Evolutionary conservation across 1,284 basidiomycete genomes (phyloP), one percentile per base, ranked within the genome.

Genomic region (Termitomyces sp.): DNA sequence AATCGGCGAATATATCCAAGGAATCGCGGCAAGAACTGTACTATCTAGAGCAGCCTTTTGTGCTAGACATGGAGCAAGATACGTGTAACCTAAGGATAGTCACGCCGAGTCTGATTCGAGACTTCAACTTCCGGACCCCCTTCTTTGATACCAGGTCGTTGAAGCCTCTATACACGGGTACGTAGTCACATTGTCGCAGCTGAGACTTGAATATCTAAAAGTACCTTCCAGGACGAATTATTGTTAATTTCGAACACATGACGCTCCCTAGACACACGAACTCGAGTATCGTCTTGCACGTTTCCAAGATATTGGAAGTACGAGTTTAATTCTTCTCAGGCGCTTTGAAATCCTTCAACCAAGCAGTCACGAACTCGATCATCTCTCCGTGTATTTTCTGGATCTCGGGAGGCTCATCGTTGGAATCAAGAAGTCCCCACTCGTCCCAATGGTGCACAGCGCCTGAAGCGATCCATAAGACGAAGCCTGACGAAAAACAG

Each of bases 361-460:
- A 98, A 41, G 77, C 78, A 54, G 70, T 72, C 19, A 97, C 91
- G 65, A 97, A 97, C 13, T 68, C 72, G 38, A 93, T 79, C 76
- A 88, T 89, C 65, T 94, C 84, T 38, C 71, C 68, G 61, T 98
- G 95, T 44, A 97, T 88, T 61, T 83, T 78, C 54, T 78, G 76
- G 60, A 98, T 96, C 59, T 91, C 79, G 8, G 70, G 63, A 1
- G 95, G 95, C 64, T 97, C 94, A 26, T 79, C 71, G 0, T 68
- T 62, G 33, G 81, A 72, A 57, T 91, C 73, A 9, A 63, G 63
- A n/a, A 91, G 74, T 0, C 93, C 93, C 63, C 89, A 88, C 71
- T 94, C 91, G 62, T 96, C 93, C 63, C 86, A 96, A 64, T 96
- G 93, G 66, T 97, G 93, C 2, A 95, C 90, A 16, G 79, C 92